Evolutionary conservation across 1,284 basidiomycete species (phyloP).

Genomic region (Cutaneotrichosporon mucoides): DNA sequence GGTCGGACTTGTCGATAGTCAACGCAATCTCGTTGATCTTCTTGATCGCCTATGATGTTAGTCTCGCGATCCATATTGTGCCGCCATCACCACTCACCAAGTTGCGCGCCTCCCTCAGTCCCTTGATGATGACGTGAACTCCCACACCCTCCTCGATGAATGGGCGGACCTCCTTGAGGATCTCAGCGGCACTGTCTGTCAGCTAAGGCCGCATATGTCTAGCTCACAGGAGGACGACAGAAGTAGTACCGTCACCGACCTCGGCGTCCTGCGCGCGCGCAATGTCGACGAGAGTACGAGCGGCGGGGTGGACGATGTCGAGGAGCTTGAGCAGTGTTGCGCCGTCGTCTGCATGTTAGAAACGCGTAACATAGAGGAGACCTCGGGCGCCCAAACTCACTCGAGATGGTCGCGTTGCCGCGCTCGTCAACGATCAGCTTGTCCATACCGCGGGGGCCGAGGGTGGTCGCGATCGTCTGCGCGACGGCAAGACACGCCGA

Average conservation of each 20-base stretch:
- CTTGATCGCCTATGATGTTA: conserved; percentile 63
- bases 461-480: conserved; percentile 83
- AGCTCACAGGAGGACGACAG: conserved; percentile 71
- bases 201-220: background rate
- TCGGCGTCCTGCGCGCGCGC: conserved; percentile 97
- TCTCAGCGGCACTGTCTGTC: conserved; percentile 66
- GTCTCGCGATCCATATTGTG: too few relatives aligned
- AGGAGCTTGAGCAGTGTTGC: conserved; percentile 95
- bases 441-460: conserved; percentile 99
- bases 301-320: conserved; percentile 96
- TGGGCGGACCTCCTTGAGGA: conserved; percentile 85
- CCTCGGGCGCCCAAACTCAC: conserved; percentile 24
- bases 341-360: conserved; percentile 65
- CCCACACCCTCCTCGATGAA: conserved; percentile 98
- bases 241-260: conserved; percentile 97
- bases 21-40: conserved; percentile 87
- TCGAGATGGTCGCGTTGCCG: conserved; percentile 95
- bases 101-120: conserved; percentile 81
- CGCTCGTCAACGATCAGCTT: conserved; percentile 86
- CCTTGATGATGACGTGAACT: conserved; percentile 96
- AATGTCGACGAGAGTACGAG: conserved; percentile 93
- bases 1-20: conserved; percentile 82
- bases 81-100: conserved; percentile 55
- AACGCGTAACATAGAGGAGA: too few relatives aligned
- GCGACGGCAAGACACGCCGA: conserved; percentile 88